Conservation (phyloP, 2,329 filamentous ascomycete species). For the Alternaria arborescens region DNA sequence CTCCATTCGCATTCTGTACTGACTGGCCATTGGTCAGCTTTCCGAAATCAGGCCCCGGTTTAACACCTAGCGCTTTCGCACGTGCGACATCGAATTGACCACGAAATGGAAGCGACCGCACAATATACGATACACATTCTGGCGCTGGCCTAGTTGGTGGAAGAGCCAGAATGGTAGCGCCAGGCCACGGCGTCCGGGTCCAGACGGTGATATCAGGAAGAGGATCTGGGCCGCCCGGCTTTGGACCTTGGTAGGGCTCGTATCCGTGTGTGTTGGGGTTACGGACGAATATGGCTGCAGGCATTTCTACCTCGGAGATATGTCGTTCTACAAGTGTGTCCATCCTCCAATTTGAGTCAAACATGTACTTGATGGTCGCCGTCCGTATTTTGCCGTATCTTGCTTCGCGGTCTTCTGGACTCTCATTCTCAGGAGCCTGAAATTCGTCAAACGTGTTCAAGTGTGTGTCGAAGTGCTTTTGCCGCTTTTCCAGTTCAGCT, state of each 20-base stretch:
- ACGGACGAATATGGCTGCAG: slow-evolving; percentile 74
- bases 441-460: slow-evolving; percentile 46
- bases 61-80: slow-evolving; percentile 72
- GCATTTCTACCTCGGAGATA: slow-evolving; percentile 71
- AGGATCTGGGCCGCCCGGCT: slow-evolving; percentile 60
- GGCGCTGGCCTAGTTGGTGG: slow-evolving; percentile 72
- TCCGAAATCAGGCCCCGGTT: slow-evolving; percentile 65
- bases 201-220: slow-evolving; percentile 75
- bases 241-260: slow-evolving; percentile 74
- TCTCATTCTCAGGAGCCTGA: slow-evolving; percentile 39
- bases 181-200: slow-evolving; percentile 81
- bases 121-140: slow-evolving; percentile 84
- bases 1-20: slow-evolving; percentile 71
- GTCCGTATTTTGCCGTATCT: slow-evolving; percentile 63
- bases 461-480: slow-evolving; percentile 32
- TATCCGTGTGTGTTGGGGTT: slow-evolving; percentile 69
- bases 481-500: slow-evolving; percentile 31
- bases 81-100: slow-evolving; percentile 78
- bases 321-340: slow-evolving; percentile 74
- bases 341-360: slow-evolving; percentile 76
- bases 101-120: slow-evolving; percentile 77
- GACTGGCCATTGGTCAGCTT: slow-evolving; percentile 69
- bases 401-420: slow-evolving; percentile 46
- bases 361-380: slow-evolving; percentile 77
- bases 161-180: slow-evolving; percentile 68